Evolutionary conservation across 2,329 filamentous ascomycete species (phyloP), one percentile per base, ranked within the genome.

Genomic region (Curvularia eragrostidis): DNA sequence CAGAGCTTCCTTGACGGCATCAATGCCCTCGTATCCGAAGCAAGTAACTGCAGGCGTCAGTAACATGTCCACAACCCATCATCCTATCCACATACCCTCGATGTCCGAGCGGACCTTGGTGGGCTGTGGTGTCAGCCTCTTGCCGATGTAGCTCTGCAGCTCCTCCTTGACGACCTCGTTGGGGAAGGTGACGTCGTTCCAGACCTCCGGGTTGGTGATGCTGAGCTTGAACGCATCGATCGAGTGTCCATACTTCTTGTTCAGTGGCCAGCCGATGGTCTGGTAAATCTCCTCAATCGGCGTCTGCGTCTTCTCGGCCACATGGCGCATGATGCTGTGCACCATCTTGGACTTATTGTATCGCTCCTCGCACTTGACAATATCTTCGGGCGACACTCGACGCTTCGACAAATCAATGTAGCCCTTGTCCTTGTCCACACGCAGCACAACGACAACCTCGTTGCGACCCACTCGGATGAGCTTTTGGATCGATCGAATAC

Each of bases 311-410:
- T 97, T 97, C 83, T 99, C 93, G 67, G 95, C 94, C 63, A 99
- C 95, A 79, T 99, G 95, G 78, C 94, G 90, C 91, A 99, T 94
- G 80, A 99, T 97, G 53, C 92, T 96, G 81, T 99, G 95, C 39
- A 98, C 95, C 84, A 97, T 96, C 85, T 99, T 99, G 84, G 92
- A 91, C 89, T 99, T 99, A 87, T 99, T 99, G 86, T 97, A 99
- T 38, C 95, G 88, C 83, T 99, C 95, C 78, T 99, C 95, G 78
- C 96, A 99, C 83, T 97, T 97, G 70, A 97, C 85, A 64, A 98
- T 95, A 82, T 99, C 95, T 79, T 99, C 95, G 43, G 95, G 91
- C 42, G 93, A 97, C 59, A 99, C 95, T 83, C 95, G 90, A 76
- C 95, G 93, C 85, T 99, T 99, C 63, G 93, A 97, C 77, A 99